Percentiles rank a stretch among this genome's conserved stretches.
phyloP scores from a whole-genome alignment of 2,329 filamentous ascomycete species.

The Hypoxylon sp. region DNA sequence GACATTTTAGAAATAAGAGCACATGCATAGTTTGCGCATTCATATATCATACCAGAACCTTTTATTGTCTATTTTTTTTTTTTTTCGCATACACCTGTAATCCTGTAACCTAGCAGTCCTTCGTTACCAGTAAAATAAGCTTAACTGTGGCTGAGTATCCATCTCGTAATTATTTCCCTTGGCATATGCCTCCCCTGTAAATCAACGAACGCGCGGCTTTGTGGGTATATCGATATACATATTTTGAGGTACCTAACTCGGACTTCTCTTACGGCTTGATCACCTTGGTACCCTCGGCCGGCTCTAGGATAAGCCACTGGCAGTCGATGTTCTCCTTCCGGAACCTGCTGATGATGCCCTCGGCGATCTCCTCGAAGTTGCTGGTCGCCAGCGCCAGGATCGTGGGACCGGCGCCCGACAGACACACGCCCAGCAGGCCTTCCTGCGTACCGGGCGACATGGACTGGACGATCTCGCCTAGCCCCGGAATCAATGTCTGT shows the following conservation, averaged over 20 bases:
- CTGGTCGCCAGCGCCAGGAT: conserved; percentile 92
- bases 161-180: conserved; percentile 1
- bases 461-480: conserved; percentile 89
- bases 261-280: conserved; percentile 30
- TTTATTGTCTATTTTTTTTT: too few species aligned
- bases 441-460: conserved; percentile 90
- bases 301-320: conserved; percentile 88
- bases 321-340: conserved; percentile 79
- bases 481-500: conserved; percentile 87
- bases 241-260: conserved; percentile 4
- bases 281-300: conserved; percentile 74
- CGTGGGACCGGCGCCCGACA: conserved; percentile 94
- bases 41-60: too few species aligned
- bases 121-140: conserved; percentile 22
- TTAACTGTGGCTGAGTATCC: conserved; percentile 9
- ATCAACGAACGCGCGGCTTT: conserved; percentile 5
- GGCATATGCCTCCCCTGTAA: neutral
- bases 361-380: conserved; percentile 89
- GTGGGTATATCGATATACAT: conserved; percentile 28
- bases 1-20: too few species aligned
- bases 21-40: too few species aligned
- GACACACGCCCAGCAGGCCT: conserved; percentile 90
- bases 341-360: conserved; percentile 81
- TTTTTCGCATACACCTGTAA: too few species aligned
- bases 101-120: too few species aligned